Evolutionary conservation across 805 yeast species (phyloP).

Genomic region (Martiniozyma abietophila): DNA sequence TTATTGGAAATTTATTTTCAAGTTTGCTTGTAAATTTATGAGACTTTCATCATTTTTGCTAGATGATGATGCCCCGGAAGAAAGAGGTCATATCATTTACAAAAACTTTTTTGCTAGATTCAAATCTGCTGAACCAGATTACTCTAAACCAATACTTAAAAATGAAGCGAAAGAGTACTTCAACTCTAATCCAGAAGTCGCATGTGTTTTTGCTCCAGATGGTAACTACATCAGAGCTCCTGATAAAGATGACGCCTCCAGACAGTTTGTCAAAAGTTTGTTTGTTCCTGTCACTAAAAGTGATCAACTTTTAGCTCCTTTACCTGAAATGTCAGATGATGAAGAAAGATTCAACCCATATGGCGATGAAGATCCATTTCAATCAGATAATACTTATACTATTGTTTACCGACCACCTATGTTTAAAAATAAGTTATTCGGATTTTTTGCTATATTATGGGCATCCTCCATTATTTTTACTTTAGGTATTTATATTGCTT

Average conservation of each 20-base stretch:
- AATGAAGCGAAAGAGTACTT: conserved; percentile 37
- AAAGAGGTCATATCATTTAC: conserved; percentile 60
- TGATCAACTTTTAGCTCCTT: conserved; percentile 47
- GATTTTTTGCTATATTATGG: conserved; percentile 37
- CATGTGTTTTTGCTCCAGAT: conserved; percentile 64
- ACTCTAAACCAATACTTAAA: conserved; percentile 43
- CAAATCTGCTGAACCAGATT: conserved; percentile 31
- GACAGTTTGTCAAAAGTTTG: conserved; percentile 51
- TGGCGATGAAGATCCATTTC: conserved; percentile 27
- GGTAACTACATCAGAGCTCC: conserved; percentile 87
- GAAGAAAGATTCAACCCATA: conserved; percentile 25
- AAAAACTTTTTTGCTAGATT: conserved; percentile 39
- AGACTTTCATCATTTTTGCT: conserved; percentile 77
- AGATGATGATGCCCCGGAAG: conserved; percentile 50
- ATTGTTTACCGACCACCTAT: conserved; percentile 84
- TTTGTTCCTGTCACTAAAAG: conserved; percentile 80
- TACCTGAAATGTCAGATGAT: conserved; percentile 25
- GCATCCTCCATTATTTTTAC: conserved; percentile 32
- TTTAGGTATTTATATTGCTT: conserved; percentile 14
- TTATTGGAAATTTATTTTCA: conserved; percentile 53
- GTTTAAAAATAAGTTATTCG: conserved; percentile 51
- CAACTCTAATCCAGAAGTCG: conserved; percentile 29
- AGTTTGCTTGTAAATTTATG: conserved; percentile 42
- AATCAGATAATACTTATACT: conserved; percentile 39
- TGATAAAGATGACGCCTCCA: conserved; percentile 63